Evolutionary conservation across 2,329 filamentous ascomycete species (phyloP), one percentile per base, ranked within the genome.

Genomic region (Botrytis paeoniae): DNA sequence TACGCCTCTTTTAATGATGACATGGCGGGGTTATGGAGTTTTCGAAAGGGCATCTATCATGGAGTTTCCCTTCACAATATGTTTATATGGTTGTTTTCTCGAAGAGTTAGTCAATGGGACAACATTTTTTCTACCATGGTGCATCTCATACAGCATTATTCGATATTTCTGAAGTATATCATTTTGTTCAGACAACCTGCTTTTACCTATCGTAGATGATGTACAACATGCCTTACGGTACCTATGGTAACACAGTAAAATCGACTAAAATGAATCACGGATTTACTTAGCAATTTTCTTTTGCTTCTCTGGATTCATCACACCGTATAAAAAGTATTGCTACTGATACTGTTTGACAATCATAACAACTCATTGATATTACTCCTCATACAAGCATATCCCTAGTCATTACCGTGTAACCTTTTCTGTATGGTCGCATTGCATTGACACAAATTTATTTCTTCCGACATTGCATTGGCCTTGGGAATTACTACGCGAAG

Each of bases 401-500:
- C 73, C 73, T 61, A 54, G 41, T 64, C 45, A 54, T 62, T 62
- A 62, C 35, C 35, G 45, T 45, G 18, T 22, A 22, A 45, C 32
- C 25, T 25, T 51, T 37, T 48, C 35, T 41, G 59, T 70, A n/a
- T 62, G 35, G 45, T 66, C 22, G 64, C 22, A 76, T 76, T 76
- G 71, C 70, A 61, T 70, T 63, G 73, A 69, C 70, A 68, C 45
- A 65, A 78, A 57, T 57, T 57, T 57, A 79, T 69, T 74, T 65
- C 51, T 61, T 63, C 72, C 68, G 54, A 54, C 48, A 60, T 62
- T 70, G 57, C 57, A 48, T 63, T 37, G 69, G 69, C 39, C 57
- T 74, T 72, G 51, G 51, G 32, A 39, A 39, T 69, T 61, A 59
- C 65, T 69, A 77, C 75, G 76, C 77, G 74, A 78, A 76, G 74